A percentile compares a stretch with the other conserved stretches of the same genome.
These are phyloP conservation scores for Theileria orientalis DNA, from an alignment of 169 alveolate genomes.

Conservation along the genomic window DNA sequence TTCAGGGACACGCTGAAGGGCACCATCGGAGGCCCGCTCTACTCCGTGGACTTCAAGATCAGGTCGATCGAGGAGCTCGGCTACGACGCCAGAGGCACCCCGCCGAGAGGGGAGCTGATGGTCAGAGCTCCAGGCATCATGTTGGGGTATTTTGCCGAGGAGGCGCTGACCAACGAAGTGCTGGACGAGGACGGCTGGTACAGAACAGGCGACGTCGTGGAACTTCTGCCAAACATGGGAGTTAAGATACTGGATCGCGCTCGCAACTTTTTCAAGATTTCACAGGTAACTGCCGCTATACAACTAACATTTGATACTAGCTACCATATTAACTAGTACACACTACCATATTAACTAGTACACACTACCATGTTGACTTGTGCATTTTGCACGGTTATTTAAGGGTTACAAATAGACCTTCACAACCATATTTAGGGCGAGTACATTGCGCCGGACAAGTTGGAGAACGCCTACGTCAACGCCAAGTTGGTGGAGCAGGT, in stretches of 20 bases:
- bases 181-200: conserved; percentile 90
- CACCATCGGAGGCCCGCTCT: conserved; percentile 75
- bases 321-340: no score
- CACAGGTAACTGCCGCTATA: conserved; percentile 80
- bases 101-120: conserved; percentile 75
- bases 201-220: conserved; percentile 91
- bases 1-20: conserved; percentile 68
- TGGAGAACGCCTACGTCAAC: conserved; percentile 80
- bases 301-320: neutral
- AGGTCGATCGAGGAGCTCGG: conserved; percentile 65
- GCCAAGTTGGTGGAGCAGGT: conserved; percentile 69
- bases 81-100: conserved; percentile 70
- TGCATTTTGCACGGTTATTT: no score
- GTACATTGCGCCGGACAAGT: conserved; percentile 93
- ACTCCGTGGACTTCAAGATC: conserved; percentile 65
- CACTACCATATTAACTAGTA: no score
- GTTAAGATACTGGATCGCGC: conserved; percentile 92
- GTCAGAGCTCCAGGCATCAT: conserved; percentile 83
- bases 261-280: conserved; percentile 89
- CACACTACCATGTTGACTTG: no score
- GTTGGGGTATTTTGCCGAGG: conserved; percentile 85
- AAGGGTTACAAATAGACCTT: no score
- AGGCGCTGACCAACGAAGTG: conserved; percentile 82
- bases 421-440: conserved; percentile 83
- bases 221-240: conserved; percentile 78